A percentile compares a stretch with the other conserved stretches of the same genome.
Conservation (phyloP, 495 filamentous ascomycete species). For the Lepidopterella palustris region DNA sequence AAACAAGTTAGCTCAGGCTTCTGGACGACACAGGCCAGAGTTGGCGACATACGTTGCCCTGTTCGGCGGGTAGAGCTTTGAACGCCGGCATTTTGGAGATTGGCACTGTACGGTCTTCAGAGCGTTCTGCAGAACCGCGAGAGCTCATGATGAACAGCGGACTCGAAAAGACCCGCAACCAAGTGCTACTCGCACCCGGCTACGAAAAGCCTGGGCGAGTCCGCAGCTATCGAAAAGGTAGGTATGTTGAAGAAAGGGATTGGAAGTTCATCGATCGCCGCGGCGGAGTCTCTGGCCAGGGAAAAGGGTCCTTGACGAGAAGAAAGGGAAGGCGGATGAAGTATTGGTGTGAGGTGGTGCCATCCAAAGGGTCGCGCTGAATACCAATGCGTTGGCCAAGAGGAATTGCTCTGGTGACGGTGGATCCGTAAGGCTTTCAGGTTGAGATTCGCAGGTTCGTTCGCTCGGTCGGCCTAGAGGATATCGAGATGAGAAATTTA, state of each 20-base stretch:
- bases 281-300: background rate
- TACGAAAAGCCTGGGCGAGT: background rate
- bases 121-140: constrained; percentile 6
- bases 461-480: background rate
- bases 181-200: constrained; percentile 8
- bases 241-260: background rate
- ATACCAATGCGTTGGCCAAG: background rate
- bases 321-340: background rate
- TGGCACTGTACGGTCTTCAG: constrained; percentile 6
- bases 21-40: background rate
- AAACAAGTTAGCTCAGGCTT: background rate
- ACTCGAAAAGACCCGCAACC: background rate
- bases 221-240: constrained; percentile 14
- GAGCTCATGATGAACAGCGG: constrained; percentile 6
- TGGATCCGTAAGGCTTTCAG: background rate
- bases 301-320: background rate
- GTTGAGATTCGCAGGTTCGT: background rate
- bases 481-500: background rate
- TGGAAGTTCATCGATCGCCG: constrained; percentile 16
- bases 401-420: background rate
- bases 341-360: background rate
- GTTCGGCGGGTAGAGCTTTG: constrained; percentile 1
- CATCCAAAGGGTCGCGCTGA: background rate
- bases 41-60: constrained; percentile 9
- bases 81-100: constrained; percentile 8